Evolutionary conservation across 2,329 filamentous ascomycete species (phyloP), one percentile per base, ranked within the genome.

Genomic region (Trichoderma simmonsii): DNA sequence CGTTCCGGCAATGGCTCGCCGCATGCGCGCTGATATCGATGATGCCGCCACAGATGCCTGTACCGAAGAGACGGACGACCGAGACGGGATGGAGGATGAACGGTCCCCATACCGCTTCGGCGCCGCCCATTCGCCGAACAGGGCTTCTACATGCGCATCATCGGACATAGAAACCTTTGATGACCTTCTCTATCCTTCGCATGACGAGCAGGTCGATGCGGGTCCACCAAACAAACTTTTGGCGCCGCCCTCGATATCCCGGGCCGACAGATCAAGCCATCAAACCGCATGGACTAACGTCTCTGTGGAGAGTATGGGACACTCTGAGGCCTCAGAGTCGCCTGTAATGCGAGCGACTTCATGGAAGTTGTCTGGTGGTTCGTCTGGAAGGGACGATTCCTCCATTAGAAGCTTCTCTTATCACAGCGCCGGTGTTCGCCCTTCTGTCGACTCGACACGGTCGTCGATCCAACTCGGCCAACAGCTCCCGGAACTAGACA

Each of bases 271-370:
- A 48, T 79, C 81, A 24, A 90, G 88, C 73, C 86, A 88, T 63
- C 85, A 86, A 69, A 89, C 88, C 2, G 82, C 84, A n/a, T 90
- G 88, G 88, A 90, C 88, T 30, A 88, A 90, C 76, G 86, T 87
- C 73, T 88, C 88, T 0, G 81, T 89, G 11, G 86, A 87, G 18
- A 89, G 86, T 72, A 83, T 81, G 24, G 85, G 87, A 72, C 75
- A 74, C n/a, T 80, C 80, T 14, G 79, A 80, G 54, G 73, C 68
- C 11, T 74, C 75, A 18, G 76, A 75, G 61, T 80, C 80, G 8
- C 77, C 80, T 18, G 77, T 74, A 30, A 73, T 79, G 68, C 78
- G 77, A n/a, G 75, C 67, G 78, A 79, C 18, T 77, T 82, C 73
- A 78, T 77, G 32, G 81, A 79, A 32, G 80, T 79, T 36, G 79